phyloP scores from a whole-genome alignment of 495 filamentous ascomycete genomes.

The Aspergillus bridgeri region DNA sequence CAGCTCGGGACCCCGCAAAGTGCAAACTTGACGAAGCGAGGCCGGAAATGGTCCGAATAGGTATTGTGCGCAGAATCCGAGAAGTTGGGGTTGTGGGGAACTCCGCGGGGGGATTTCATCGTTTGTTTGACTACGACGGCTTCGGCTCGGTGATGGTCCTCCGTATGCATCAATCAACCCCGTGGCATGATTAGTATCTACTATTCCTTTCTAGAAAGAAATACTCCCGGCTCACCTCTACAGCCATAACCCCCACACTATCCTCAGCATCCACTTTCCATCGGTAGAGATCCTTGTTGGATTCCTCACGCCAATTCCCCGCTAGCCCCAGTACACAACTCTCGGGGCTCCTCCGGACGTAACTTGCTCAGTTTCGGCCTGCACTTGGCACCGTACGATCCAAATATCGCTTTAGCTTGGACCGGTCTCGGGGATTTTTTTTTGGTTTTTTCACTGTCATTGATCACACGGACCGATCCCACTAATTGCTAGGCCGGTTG shows the following conservation, averaged over 20 bases:
- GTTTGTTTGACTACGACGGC: not conserved
- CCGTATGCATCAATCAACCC: not conserved
- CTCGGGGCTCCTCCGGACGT: not conserved
- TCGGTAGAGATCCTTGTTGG: too few relatives aligned
- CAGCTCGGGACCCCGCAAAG: not conserved
- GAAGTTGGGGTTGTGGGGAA: slow-evolving; percentile 2
- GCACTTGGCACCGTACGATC: not conserved
- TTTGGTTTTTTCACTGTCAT: not conserved
- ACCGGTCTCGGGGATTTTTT: not conserved
- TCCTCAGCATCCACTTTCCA: too few relatives aligned
- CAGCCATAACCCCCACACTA: not conserved
- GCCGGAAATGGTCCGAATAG: too few relatives aligned
- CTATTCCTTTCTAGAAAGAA: too few relatives aligned
- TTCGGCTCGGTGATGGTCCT: not conserved
- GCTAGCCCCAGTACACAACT: not conserved
- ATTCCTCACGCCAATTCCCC: too few relatives aligned
- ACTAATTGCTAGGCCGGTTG: not conserved
- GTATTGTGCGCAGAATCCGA: too few relatives aligned
- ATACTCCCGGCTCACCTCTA: too few relatives aligned
- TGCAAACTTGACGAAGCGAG: too few relatives aligned
- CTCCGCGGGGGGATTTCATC: not conserved
- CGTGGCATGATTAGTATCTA: not conserved
- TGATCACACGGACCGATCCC: not conserved
- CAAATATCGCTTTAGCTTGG: not conserved
- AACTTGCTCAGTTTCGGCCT: not conserved